Evolutionary conservation across 441 rosid species (phyloP), one percentile per base, ranked within the genome.

Genomic region (Croton setiger): DNA sequence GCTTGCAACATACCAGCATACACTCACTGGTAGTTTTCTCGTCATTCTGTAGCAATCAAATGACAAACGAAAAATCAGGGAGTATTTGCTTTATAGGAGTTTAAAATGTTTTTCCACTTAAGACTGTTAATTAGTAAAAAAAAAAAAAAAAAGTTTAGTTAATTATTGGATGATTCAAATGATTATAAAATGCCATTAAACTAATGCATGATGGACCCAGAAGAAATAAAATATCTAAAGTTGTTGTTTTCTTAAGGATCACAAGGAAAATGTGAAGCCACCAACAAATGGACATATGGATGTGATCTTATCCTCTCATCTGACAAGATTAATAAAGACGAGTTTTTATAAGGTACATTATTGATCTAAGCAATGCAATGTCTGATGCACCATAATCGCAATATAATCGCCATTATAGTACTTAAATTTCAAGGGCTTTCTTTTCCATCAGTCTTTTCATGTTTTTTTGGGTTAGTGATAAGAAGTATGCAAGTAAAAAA

Each of bases 1-100:
- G 45, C 81, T 84, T 84, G 82, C 92, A 82, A 72, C 92, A 87
- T 36, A 85, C 70, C n/a, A 87, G 74, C 68, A 71, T 61, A 36
- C 82, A 81, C 5, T 70, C 71, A 49, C 75, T 74, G 71, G 68
- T 74, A 53, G 31, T 44, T 51, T 69, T 78, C 66, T 76, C 78
- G 61, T 67, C 78, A 51, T 78, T 77, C 78, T 79, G 12, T 5
- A 21, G 56, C 51, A 27, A 15, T 31, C 36, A 21, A 53, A 5
- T 39, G 43, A 37, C n/a, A 53, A 60, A 9, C 20, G 21, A 27
- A 27, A 27, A 27, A 27, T 27, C 31, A 27, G 31, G 31, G 31
- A 27, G 31, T 27, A 27, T 27, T 27, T 27, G 31, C 8, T 44
- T 17, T 61, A 61, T 10, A 9, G 31, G 64, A 27, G 13, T 41